Conservation (phyloP, 768 basidiomycete genomes). For the Phylloporus arenicola region DNA sequence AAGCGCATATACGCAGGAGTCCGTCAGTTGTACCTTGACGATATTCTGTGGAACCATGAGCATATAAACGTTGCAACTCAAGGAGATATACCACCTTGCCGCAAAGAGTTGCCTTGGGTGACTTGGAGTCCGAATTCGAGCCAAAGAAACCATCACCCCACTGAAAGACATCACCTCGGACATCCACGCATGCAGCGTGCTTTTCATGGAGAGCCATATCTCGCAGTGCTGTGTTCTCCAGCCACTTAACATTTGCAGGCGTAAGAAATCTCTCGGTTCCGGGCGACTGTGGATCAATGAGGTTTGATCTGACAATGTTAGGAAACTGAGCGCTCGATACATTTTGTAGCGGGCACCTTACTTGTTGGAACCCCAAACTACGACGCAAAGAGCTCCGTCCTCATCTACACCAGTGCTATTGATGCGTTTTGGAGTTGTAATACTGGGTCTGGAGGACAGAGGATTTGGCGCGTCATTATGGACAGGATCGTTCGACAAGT, state of each 20-base stretch:
- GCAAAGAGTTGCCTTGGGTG: slow-evolving; percentile 51
- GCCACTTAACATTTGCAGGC: slow-evolving; percentile 50
- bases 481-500: slow-evolving; percentile 29
- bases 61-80: background rate
- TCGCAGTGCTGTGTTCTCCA: slow-evolving; percentile 65
- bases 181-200: slow-evolving; percentile 74
- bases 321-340: background rate
- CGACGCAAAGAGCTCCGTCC: slow-evolving; percentile 37
- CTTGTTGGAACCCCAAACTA: slow-evolving; percentile 78
- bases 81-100: slow-evolving; percentile 46
- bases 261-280: slow-evolving; percentile 39
- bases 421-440: slow-evolving; percentile 2
- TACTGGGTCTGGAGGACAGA: slow-evolving; percentile 2
- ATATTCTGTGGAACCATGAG: slow-evolving; percentile 51
- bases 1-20: slow-evolving; percentile 66
- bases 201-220: slow-evolving; percentile 63
- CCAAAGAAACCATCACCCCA: slow-evolving; percentile 70
- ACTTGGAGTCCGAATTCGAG: slow-evolving; percentile 21
- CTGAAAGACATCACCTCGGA: slow-evolving; percentile 75
- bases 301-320: slow-evolving; percentile 37
- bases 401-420: slow-evolving; percentile 21
- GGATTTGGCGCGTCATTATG: slow-evolving; percentile 32
- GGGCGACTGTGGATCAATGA: slow-evolving; percentile 39
- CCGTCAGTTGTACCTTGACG: slow-evolving; percentile 53
- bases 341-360: slow-evolving; percentile 26